Base-by-base conservation (phyloP, 768 basidiomycete species). In the Coprinopsis sp. region DNA sequence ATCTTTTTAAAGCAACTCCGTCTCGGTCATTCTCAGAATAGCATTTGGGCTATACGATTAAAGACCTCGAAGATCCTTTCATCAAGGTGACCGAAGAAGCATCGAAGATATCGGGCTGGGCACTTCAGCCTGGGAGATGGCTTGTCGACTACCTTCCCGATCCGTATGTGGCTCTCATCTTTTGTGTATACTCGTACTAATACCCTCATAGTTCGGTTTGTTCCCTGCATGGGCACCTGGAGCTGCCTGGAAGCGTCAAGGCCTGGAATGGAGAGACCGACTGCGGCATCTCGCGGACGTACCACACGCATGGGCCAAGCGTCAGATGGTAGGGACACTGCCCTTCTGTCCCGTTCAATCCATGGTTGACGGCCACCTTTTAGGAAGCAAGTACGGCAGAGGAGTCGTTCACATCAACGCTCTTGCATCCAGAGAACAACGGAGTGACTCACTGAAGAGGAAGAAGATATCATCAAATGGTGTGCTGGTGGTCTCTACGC, bases 201-300 rank as follows among this genome's bases (percentile, higher is more conserved):
- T n/a, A n/a, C 21, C 47, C 8, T 18, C 4, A n/a, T 14, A 42
- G 40, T 42, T 7, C 40, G 40, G 5, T 42, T 28, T 19, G 27
- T 79, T n/a, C 79, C n/a, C 79, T 2, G 60, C 66, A 2, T 78
- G 63, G 57, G 55, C 80, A 24, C 79, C 79, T 6, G 74, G 75
- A 11, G 69, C 70, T 5, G 60, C 52, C 0, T 80, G 76, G 64
- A 74, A 73, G 49, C 67, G 70, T 4, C 66, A 73, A 55, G 77
- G 72, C 23, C 56, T 63, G 12, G 54, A 41, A 22, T 78, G 74
- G 75, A 51, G 55, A 48, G 52, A 56, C 51, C 68, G 67, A 46
- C 61, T 64, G 40, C 59, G 55, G 29, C 54, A 55, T 50, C 64
- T 62, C 51, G 74, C 65, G 23, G 66, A 64, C 25, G 62, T 67